These are phyloP conservation scores for Onygena corvina DNA, from an alignment of 2,329 filamentous ascomycete species.

Conservation along the genomic window DNA sequence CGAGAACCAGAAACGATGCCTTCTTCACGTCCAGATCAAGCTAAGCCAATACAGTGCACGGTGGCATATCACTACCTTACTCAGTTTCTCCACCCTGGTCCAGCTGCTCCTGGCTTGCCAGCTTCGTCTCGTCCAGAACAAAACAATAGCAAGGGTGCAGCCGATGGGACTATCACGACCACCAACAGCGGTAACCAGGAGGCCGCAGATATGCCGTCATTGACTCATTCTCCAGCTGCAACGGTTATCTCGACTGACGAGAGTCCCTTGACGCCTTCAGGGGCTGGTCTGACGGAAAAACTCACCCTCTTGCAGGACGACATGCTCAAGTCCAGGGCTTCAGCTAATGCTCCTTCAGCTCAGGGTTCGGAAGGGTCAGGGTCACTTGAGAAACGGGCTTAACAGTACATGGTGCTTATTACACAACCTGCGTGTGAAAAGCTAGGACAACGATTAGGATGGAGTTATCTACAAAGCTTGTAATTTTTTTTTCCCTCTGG, in stretches of 20 bases:
- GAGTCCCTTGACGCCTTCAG: not conserved
- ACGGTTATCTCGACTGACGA: not conserved
- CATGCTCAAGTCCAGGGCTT: not conserved
- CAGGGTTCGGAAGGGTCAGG: not conserved
- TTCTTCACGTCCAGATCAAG: not conserved
- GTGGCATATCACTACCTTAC: slow-evolving; percentile 11
- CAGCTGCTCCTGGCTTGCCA: not conserved
- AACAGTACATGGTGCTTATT: not conserved
- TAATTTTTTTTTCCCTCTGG: not conserved
- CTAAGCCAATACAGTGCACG: slow-evolving; percentile 9
- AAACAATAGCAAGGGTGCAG: no score
- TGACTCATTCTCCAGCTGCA: slow-evolving; percentile 8
- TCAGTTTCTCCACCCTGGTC: slow-evolving; percentile 8
- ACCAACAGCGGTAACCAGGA: not conserved
- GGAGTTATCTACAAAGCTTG: not conserved
- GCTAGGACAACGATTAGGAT: no score
- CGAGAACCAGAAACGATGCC: slow-evolving; percentile 5
- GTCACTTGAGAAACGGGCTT: not conserved
- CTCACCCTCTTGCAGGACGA: slow-evolving; percentile 1
- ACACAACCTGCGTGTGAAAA: no score
- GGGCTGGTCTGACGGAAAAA: not conserved
- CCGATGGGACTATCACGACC: not conserved
- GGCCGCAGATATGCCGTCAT: slow-evolving; percentile 5
- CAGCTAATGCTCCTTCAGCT: not conserved
- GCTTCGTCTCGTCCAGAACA: not conserved